Evolutionary conservation across 2,329 filamentous ascomycete species (phyloP), one percentile per base, ranked within the genome.

Genomic region (Fusarium beomiforme): DNA sequence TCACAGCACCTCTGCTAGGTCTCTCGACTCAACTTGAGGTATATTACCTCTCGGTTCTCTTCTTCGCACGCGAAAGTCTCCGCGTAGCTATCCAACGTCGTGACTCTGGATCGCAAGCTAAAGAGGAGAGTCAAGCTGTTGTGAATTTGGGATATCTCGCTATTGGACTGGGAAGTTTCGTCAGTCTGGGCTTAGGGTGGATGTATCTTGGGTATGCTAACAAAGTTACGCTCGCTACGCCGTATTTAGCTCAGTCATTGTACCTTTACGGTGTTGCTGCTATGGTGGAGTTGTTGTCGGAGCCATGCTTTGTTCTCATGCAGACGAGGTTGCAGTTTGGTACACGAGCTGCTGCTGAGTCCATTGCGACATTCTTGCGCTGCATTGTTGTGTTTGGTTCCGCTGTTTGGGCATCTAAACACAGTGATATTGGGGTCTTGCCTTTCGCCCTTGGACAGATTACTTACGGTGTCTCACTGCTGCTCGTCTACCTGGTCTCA

Each of bases 41-140:
- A 2, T 98, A 95, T 80, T 95, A 95, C 65, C 92, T 97, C 46
- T 94, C 94, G 0, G 91, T 97, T n/a, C 87, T 99, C 1, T 98
- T 97, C 81, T 98, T 99, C 77, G 92, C 96, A 0, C 89, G 96
- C 41, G 96, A 99, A 82, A 95, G 92, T 76, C 84, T 98, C 51
- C 91, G 96, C 19, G 92, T 97, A n/a, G 94, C 95, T 29, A 89
- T 97, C 37, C 95, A 98, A 81, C 88, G 96, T 55, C 92, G 95
- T 73, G 69, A 74, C n/a, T 73, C 72, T 8, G 64, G 50, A 1
- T 58, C 55, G 17, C 57, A 73, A 19, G 59, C 50, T 10, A 56
- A 55, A 29, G 37, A 74, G 41, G 85, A 84, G 64, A 84, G 88
- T 14, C 95, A 98, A 80, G 90, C 92, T 5, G 91, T 95, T 44